Percentiles rank a stretch among this genome's conserved stretches.
Conservation (phyloP, 192 early-diverging fungal species). For the Backusella tuberculispora region DNA sequence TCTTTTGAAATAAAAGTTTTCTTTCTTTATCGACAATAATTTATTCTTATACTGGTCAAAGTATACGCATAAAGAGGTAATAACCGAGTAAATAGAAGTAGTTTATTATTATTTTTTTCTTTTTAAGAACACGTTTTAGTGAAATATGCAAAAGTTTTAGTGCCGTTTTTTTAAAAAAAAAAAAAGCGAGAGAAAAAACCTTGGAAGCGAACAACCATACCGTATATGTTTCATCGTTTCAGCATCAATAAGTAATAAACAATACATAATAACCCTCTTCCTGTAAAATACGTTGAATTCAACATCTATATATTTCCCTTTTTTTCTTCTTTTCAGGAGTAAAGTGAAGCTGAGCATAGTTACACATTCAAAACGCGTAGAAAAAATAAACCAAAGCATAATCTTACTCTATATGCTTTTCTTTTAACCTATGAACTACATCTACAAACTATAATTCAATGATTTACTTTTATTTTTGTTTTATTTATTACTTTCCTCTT, state of each 20-base stretch:
- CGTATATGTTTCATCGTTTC: not conserved
- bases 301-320: not conserved
- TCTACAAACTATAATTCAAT: not conserved
- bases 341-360: slow-evolving; percentile 1
- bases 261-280: not conserved
- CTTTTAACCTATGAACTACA: not conserved
- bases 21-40: not conserved
- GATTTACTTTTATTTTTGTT: not conserved
- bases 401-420: not conserved
- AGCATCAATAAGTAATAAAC: not conserved
- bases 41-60: no score
- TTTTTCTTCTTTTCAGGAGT: not conserved
- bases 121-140: not conserved
- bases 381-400: not conserved
- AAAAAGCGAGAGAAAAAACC: no score
- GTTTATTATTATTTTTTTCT: not conserved
- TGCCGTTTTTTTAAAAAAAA: no score
- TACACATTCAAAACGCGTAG: slow-evolving; percentile 4
- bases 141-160: not conserved
- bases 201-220: not conserved
- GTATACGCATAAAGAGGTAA: no score
- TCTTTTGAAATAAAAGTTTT: not conserved
- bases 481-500: not conserved
- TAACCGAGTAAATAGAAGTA: no score
- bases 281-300: not conserved